Evolutionary conservation across 192 early-diverging fungal genomes (phyloP), one percentile per base, ranked within the genome.

Genomic region (Coemansia sp.): DNA sequence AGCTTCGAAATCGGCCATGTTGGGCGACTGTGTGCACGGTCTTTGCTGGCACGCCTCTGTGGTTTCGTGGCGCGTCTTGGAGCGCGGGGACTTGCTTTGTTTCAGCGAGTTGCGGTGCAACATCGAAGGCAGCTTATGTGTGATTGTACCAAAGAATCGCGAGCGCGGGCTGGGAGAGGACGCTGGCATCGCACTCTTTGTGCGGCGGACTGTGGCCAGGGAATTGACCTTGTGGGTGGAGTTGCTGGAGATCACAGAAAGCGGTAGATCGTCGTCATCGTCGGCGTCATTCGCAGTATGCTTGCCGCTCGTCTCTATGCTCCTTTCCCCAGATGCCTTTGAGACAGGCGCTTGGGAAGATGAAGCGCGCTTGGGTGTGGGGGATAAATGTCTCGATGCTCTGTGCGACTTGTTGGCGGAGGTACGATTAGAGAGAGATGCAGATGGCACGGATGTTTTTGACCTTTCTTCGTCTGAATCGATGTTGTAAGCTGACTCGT

Each of bases 201-300:
- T 66, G 30, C 78, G 73, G 5, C 78, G 63, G 7, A 81, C 56
- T 4, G 63, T 68, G 14, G 70, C 70, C 57, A 64, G 34, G 1
- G 52, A 30, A 6, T 44, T 45, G 63, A 34, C 45, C 62, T 61
- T 74, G 46, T 72, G 69, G 2, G 62, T 58, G 2, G 78, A 74
- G 15, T 59, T 62, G 63, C 60, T 64, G 3, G 78, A 81, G 4
- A 81, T 81, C 23, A 72, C 62, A 12, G 78, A 81, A 59, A 81
- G 67, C 33, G 78, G 78, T 24, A 81, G 45, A 45, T 80, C 72
- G 23, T 78, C 76, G 60, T 80, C 77, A 16, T 63, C 64, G 39
- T 68, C 65, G 24, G 67, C 60, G 35, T 64, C 68, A 39, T 52
- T 61, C 16, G 58, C 68, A n/a, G 6, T 18, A 57, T 24, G 4